Evolutionary conservation across 2,329 filamentous ascomycete genomes (phyloP).

Genomic region (Neophaeococcomyces mojaviensis): DNA sequence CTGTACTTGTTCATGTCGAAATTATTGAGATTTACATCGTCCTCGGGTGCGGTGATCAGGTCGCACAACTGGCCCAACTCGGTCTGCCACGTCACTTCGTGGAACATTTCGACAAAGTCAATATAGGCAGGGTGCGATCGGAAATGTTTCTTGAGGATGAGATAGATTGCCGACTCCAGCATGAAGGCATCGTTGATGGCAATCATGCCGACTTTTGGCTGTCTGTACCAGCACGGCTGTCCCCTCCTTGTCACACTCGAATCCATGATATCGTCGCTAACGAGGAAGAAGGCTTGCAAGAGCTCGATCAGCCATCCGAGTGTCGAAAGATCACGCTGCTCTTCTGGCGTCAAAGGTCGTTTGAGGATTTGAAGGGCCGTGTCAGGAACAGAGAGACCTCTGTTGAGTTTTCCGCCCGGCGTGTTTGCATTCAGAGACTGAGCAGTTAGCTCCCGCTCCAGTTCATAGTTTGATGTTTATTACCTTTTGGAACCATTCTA

Average conservation of each 20-base stretch:
- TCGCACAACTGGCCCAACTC: slow-evolving; percentile 94
- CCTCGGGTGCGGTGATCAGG: slow-evolving; percentile 90
- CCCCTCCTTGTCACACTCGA: slow-evolving; percentile 87
- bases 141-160: slow-evolving; percentile 90
- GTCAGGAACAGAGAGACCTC: slow-evolving; percentile 95
- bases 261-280: slow-evolving; percentile 99
- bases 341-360: slow-evolving; percentile 63
- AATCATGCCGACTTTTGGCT: slow-evolving; percentile 82
- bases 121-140: slow-evolving; percentile 77
- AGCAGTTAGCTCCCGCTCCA: not conserved
- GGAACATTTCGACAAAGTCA: slow-evolving; percentile 91
- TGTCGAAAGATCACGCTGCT: slow-evolving; percentile 81
- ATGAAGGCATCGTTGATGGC: slow-evolving; percentile 98
- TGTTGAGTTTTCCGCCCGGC: slow-evolving; percentile 94
- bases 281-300: slow-evolving; percentile 96
- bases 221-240: slow-evolving; percentile 92
- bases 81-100: slow-evolving; percentile 87
- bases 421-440: slow-evolving; percentile 81
- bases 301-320: slow-evolving; percentile 98
- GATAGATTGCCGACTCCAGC: slow-evolving; percentile 85
- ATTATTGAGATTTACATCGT: slow-evolving; percentile 84
- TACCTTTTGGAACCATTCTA: slow-evolving; percentile 83
- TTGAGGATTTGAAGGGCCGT: slow-evolving; percentile 73
- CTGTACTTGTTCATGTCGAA: slow-evolving; percentile 92
- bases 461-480: slow-evolving; percentile 15